Evolutionary conservation across 345 rosid species (phyloP).

Genomic region (Populus nigra): DNA sequence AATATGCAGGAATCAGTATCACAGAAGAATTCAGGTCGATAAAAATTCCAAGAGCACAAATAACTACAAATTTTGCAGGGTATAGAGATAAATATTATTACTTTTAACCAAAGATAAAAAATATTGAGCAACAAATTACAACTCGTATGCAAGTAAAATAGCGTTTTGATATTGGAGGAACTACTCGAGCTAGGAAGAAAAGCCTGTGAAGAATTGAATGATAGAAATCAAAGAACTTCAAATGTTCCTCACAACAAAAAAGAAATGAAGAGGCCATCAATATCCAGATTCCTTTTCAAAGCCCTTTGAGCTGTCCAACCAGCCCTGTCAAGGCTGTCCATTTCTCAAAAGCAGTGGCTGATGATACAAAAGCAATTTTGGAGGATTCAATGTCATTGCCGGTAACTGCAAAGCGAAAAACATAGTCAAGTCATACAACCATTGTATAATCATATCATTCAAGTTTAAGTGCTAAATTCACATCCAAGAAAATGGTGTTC

Average conservation of each 20-base stretch:
- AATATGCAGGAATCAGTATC: background rate
- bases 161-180: constrained; percentile 8
- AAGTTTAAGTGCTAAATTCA: too few species aligned
- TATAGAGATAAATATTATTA: background rate
- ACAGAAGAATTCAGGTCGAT: background rate
- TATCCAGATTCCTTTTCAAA: constrained; percentile 24
- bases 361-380: constrained; percentile 65
- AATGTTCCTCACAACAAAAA: background rate
- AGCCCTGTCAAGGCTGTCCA: constrained; percentile 77
- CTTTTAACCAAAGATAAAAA: constrained; percentile 20
- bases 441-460: background rate
- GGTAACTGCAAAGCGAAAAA: constrained; percentile 44
- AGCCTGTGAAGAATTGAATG: background rate
- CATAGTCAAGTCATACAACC: background rate
- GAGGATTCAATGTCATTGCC: constrained; percentile 73
- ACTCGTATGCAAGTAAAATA: background rate
- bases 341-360: constrained; percentile 80
- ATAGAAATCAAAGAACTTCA: background rate
- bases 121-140: constrained; percentile 14
- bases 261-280: background rate
- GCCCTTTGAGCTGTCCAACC: constrained; percentile 62
- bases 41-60: background rate
- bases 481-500: background rate
- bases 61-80: background rate
- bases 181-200: background rate